Conservation (phyloP, 331 rosid genomes). For the Arachis monticola region DNA sequence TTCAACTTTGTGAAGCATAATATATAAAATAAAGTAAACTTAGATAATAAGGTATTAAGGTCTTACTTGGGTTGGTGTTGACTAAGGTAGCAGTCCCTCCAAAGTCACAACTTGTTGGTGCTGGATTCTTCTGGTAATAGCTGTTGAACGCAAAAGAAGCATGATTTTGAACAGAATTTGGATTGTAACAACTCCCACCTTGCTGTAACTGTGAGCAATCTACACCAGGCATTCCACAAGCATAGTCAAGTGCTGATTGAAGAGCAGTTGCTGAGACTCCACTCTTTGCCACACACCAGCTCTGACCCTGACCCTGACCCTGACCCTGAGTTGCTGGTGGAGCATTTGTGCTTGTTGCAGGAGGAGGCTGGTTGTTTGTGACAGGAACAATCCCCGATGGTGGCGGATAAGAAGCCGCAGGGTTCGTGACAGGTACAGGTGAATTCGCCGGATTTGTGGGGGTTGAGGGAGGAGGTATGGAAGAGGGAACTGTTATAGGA, state of each 20-base stretch:
- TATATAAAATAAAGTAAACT: neutral
- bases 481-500: slow-evolving; percentile 61
- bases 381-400: slow-evolving; percentile 57
- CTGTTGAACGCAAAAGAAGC: no score
- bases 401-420: slow-evolving; percentile 70
- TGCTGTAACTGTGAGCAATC: slow-evolving; percentile 91
- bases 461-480: slow-evolving; percentile 60
- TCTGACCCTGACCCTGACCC: slow-evolving; percentile 43
- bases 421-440: slow-evolving; percentile 60
- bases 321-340: slow-evolving; percentile 45
- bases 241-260: slow-evolving; percentile 87
- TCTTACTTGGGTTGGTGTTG: slow-evolving; percentile 13
- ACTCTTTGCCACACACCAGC: slow-evolving; percentile 86
- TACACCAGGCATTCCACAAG: slow-evolving; percentile 64
- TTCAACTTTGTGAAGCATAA: slow-evolving; percentile 13
- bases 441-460: slow-evolving; percentile 56
- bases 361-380: slow-evolving; percentile 62
- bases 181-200: slow-evolving; percentile 47
- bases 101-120: no score
- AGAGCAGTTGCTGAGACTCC: slow-evolving; percentile 65
- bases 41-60: neutral
- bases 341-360: slow-evolving; percentile 49
- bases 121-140: no score
- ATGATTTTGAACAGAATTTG: no score
- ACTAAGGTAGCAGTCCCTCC: no score